Evolutionary conservation across 2,329 filamentous ascomycete genomes (phyloP).

Genomic region (Davidsoniella neocaledoniae): DNA sequence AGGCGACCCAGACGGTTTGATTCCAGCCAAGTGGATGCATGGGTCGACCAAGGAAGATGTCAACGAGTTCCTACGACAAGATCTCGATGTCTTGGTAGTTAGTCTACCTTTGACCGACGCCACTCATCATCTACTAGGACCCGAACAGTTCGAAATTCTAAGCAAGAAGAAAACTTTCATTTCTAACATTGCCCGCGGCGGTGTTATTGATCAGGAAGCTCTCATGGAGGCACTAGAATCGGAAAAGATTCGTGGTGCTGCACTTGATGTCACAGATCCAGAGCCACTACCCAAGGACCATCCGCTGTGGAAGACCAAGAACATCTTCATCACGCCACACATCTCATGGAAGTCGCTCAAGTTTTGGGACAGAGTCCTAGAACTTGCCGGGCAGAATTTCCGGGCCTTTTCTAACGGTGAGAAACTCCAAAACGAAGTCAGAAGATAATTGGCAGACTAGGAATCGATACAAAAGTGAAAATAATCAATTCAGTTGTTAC

Average conservation of each 20-base stretch:
- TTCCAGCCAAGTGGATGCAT: conserved; percentile 35
- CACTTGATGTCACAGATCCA: conserved; percentile 63
- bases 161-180: conserved; percentile 37
- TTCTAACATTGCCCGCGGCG: conserved; percentile 53
- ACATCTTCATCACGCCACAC: conserved; percentile 46
- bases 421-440: conserved; percentile 25
- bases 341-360: conserved; percentile 26
- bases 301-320: conserved; percentile 51
- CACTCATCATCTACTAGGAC: conserved; percentile 34
- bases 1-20: conserved; percentile 31
- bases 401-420: conserved; percentile 21
- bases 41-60: conserved; percentile 27
- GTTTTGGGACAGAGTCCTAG: conserved; percentile 25
- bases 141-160: conserved; percentile 31
- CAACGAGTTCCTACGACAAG: conserved; percentile 32
- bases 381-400: conserved; percentile 27
- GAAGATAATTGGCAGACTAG: conserved; percentile 16
- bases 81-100: conserved; percentile 36
- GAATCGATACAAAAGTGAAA: too few relatives aligned
- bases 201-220: conserved; percentile 32
- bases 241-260: conserved; percentile 40
- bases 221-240: conserved; percentile 42
- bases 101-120: conserved; percentile 31
- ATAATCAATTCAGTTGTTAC: too few relatives aligned
- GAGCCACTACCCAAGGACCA: conserved; percentile 56